Evolutionary conservation across 352 stramenopile species (phyloP), one percentile per base, ranked within the genome.

Genomic region (Lagenidium giganteum): DNA sequence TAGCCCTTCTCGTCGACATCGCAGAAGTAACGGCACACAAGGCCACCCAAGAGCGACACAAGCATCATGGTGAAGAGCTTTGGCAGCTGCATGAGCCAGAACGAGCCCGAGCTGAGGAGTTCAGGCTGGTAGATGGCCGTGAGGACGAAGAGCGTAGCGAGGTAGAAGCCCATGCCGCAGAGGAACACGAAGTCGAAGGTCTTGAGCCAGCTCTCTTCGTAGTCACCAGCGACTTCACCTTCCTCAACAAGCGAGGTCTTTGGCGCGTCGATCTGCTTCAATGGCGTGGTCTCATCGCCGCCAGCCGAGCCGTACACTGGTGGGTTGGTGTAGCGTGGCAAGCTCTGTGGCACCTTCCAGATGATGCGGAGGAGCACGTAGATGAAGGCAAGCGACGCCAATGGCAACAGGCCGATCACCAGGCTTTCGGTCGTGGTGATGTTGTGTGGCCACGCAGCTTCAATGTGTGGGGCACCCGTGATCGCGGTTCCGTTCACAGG

Each of bases 1-100:
- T 93, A 93, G 1, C 81, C 81, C 20, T 74, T 72, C 29, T 85
- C 75, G 41, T 93, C 81, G 5, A 93, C 75, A 36, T 81, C 72
- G 36, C 78, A 93, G 54, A 87, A 93, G 57, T 78, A 83, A 41
- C 81, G 78, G 46, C 81, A 93, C 6, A 93, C 51, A 38, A 89
- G 70, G 31, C 81, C 81, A 35, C 81, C 81, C 3, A 93, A 51
- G 14, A 81, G 68, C 13, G 81, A 90, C 17, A 93, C 65, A 33
- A 57, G 43, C 64, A 82, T 68, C 70, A 82, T 83, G 27, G 68
- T 54, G 26, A 51, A 54, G 9, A 82, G 61, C 51, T 82, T 82
- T 3, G 70, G 70, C 24, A 70, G 39, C 42, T 82, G 70, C 47
- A 58, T 47, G 14, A 58, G 4, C 50, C 50, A 58, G 20, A 58